Conservation (phyloP, 306 rosid species). For the Echinosophora koreensis region DNA sequence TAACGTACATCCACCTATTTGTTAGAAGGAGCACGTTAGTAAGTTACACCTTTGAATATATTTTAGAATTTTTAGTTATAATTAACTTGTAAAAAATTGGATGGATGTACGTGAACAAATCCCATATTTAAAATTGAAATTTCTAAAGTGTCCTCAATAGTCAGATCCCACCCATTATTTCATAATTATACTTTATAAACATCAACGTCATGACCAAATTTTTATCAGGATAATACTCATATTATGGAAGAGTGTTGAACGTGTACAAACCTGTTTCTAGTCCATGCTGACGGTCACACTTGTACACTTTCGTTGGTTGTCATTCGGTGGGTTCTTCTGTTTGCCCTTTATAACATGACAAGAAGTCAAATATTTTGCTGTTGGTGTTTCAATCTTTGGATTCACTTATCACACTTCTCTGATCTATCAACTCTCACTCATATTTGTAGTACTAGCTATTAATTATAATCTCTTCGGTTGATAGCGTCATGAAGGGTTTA, state of each 20-base stretch:
- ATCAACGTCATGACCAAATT: constrained; percentile 56
- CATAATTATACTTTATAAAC: constrained; percentile 1
- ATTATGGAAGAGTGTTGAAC: constrained; percentile 31
- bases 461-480: not conserved
- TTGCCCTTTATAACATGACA: constrained; percentile 43
- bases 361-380: constrained; percentile 48
- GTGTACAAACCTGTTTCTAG: not conserved
- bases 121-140: too few species aligned
- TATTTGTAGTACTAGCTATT: constrained; percentile 5
- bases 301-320: constrained; percentile 55
- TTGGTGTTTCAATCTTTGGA: constrained; percentile 55
- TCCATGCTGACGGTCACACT: constrained; percentile 51
- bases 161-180: constrained; percentile 73
- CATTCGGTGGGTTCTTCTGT: constrained; percentile 42
- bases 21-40: too few species aligned
- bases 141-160: constrained; percentile 53
- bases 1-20: too few species aligned
- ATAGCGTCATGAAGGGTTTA: constrained; percentile 34
- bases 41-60: too few species aligned
- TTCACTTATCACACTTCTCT: constrained; percentile 63
- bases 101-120: too few species aligned
- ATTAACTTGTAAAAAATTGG: too few species aligned
- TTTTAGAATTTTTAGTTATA: too few species aligned
- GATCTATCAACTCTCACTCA: not conserved
- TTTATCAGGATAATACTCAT: constrained; percentile 42